These are phyloP conservation scores for Stylosanthes scabra DNA, from an alignment of 331 rosid species.

Conservation along the genomic window DNA sequence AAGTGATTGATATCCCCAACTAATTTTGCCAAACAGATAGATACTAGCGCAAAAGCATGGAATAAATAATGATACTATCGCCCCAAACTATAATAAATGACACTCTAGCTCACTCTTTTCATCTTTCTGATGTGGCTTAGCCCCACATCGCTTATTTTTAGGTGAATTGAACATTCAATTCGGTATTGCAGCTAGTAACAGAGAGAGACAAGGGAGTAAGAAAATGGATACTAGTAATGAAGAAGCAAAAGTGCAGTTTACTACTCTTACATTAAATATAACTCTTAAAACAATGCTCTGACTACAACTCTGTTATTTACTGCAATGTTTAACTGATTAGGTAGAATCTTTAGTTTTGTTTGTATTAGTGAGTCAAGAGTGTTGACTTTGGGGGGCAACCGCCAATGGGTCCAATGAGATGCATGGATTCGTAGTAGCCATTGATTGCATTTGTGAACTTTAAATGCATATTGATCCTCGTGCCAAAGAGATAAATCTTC, in stretches of 20 bases:
- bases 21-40: neutral
- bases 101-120: neutral
- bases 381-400: neutral
- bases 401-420: neutral
- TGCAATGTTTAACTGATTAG: neutral
- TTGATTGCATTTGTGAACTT: neutral
- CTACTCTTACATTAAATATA: neutral
- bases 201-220: neutral
- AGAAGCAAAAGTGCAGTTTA: no score
- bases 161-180: neutral
- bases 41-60: neutral
- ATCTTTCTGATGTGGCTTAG: neutral
- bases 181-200: neutral
- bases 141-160: neutral
- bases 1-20: slow-evolving; percentile 20
- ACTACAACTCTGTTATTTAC: neutral
- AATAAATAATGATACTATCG: neutral
- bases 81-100: neutral
- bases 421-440: neutral
- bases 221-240: no score
- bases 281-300: neutral
- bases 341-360: neutral
- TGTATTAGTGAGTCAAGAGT: neutral
- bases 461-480: slow-evolving; percentile 22
- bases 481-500: slow-evolving; percentile 28